A percentile compares a stretch with the other conserved stretches of the same genome.
These are phyloP conservation scores for Calocybe indica DNA, from an alignment of 768 basidiomycete genomes.

Conservation along the genomic window DNA sequence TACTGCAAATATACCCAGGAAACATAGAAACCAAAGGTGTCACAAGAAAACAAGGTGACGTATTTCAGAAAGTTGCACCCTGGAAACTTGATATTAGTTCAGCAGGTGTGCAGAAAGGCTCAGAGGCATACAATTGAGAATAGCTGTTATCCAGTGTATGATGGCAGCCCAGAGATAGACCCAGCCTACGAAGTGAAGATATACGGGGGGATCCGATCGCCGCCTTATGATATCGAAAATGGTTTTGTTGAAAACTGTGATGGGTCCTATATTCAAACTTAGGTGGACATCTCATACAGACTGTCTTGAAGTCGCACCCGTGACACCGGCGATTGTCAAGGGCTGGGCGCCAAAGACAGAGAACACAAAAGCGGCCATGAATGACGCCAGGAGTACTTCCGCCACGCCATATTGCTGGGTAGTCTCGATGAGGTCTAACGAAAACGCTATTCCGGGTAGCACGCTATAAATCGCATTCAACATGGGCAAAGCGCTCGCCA, in stretches of 20 bases:
- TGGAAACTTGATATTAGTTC: slow-evolving; percentile 16
- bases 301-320: slow-evolving; percentile 36
- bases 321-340: slow-evolving; percentile 87
- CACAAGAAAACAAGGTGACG: slow-evolving; percentile 86
- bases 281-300: too few relatives aligned
- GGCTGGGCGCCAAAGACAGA: slow-evolving; percentile 88
- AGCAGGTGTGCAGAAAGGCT: neutral
- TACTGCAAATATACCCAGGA: slow-evolving; percentile 90
- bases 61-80: slow-evolving; percentile 83
- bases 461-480: slow-evolving; percentile 36
- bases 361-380: slow-evolving; percentile 87
- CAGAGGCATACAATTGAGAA: slow-evolving; percentile 57
- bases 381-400: slow-evolving; percentile 78
- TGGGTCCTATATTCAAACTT: slow-evolving; percentile 51
- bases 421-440: slow-evolving; percentile 86
- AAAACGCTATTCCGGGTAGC: slow-evolving; percentile 90
- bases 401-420: slow-evolving; percentile 86
- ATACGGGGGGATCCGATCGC: slow-evolving; percentile 56
- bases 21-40: slow-evolving; percentile 91
- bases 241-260: slow-evolving; percentile 90
- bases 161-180: slow-evolving; percentile 90
- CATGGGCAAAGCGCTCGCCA: neutral
- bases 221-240: slow-evolving; percentile 70
- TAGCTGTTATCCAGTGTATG: slow-evolving; percentile 76
- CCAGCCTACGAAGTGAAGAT: slow-evolving; percentile 88